Evolutionary conservation across 768 basidiomycete species (phyloP).

Genomic region (Coprinopsis marcescibilis): DNA sequence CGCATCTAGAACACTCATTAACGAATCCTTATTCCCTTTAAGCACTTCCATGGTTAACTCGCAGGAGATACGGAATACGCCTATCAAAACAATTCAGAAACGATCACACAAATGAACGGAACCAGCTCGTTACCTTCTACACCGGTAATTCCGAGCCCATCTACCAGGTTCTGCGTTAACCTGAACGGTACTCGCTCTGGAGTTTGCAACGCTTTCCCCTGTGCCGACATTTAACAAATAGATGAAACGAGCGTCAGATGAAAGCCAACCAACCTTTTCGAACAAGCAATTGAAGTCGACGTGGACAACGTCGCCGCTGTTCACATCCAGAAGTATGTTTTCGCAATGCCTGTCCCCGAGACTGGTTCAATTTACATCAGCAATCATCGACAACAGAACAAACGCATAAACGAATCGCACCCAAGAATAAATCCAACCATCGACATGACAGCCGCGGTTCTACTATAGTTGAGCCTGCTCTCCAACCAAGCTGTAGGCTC

Average conservation of each 20-base stretch:
- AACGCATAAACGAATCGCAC: constrained; percentile 39
- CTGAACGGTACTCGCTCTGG: constrained; percentile 94
- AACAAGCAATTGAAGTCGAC: constrained; percentile 99
- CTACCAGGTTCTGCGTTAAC: constrained; percentile 87
- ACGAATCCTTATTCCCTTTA: constrained; percentile 83
- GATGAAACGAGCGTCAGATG: not conserved
- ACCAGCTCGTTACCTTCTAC: constrained; percentile 65
- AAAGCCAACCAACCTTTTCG: constrained; percentile 61
- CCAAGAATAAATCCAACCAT: constrained; percentile 98
- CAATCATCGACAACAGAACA: not conserved
- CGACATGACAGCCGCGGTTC: constrained; percentile 95
- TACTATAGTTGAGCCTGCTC: constrained; percentile 77
- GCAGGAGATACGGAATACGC: constrained; percentile 86
- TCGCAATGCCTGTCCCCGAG: constrained; percentile 97
- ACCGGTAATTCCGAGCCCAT: constrained; percentile 88
- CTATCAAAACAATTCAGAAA: constrained; percentile 27
- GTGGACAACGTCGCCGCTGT: constrained; percentile 87
- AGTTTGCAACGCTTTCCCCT: constrained; percentile 79
- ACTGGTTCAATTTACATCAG: constrained; percentile 32
- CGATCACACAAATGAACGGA: not conserved
- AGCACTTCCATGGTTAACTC: constrained; percentile 87
- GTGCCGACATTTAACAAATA: not conserved
- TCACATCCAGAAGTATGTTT: constrained; percentile 88
- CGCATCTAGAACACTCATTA: constrained; percentile 94
- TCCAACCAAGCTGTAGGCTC: constrained; percentile 94